Evolutionary conservation across 208 protist species (phyloP), one percentile per base, ranked within the genome.

Genomic region (Leptomonas pyrrhocoris): DNA sequence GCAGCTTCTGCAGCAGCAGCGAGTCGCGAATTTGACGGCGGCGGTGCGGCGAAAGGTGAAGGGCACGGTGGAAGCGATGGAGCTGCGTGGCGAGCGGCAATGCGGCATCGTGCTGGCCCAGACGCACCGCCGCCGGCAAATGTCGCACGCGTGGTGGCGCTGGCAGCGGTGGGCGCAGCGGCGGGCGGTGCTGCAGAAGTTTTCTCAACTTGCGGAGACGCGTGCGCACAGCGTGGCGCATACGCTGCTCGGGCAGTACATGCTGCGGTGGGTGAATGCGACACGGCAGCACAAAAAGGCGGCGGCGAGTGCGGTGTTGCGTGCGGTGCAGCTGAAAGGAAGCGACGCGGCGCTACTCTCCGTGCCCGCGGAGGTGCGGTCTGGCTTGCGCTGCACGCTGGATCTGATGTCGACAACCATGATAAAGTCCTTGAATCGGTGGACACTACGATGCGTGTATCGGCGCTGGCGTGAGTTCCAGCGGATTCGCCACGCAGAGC

Each of bases 161-260:
- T 84, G 79, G 79, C 73, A 67, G 38, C 68, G 69, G 25, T 84
- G 79, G 79, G 25, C 57, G 18, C 34, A 19, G 66, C 55, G 68
- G 21, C 67, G 61, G 18, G 63, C 31, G 13, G 21, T 40, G 45
- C 55, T 73, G 18, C 54, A 34, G n/a, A 0, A 19, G 9, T 50
- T 51, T 5, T 19, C 15, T 9, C 2, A 0, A 0, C 42, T 58
- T 16, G 68, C 65, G 16, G 58, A 23, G 0, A 54, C 27, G 0
- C 48, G 28, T 16, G 55, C 66, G 18, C 7, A 54, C 2, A n/a
- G n/a, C 15, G 19, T 34, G 28, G 48, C 56, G 5, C 9, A 58
- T 15, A 23, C 13, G 28, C 28, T 76, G 25, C 45, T 64, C 8
- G 62, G 55, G 2, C 71, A 49, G 42, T 76, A 70, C 30, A n/a